Percentiles rank a stretch among this genome's conserved stretches.
Evolutionary conservation across 164 flowering plant genomes (phyloP).

Genomic region (Aristolochia californica): DNA sequence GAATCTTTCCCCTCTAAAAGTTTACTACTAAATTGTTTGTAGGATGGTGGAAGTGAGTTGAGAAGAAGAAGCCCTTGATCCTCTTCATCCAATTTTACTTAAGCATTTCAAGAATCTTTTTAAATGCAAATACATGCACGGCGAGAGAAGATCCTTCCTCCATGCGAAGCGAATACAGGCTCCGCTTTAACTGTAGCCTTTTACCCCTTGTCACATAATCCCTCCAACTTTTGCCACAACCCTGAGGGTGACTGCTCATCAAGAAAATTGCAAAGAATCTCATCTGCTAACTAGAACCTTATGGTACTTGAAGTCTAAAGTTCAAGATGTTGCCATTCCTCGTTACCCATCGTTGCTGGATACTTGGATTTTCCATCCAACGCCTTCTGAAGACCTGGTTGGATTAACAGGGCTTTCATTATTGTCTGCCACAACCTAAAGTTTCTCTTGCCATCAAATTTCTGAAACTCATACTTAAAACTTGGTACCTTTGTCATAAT

Average conservation of each 20-base stretch:
- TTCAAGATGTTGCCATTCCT: neutral
- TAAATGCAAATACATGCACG: neutral
- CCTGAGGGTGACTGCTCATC: neutral
- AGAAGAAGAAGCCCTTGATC: neutral
- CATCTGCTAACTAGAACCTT: neutral
- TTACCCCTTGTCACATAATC: neutral
- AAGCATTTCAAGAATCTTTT: neutral
- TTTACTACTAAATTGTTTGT: neutral
- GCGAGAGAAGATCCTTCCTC: neutral
- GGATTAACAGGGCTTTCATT: neutral
- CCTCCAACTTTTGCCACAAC: neutral
- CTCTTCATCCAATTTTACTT: neutral
- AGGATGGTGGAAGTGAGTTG: neutral
- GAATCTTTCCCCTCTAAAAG: no score
- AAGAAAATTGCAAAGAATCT: neutral
- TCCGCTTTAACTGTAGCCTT: neutral
- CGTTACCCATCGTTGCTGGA: neutral
- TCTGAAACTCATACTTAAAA: neutral
- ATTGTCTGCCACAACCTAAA: neutral
- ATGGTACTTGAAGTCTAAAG: neutral
- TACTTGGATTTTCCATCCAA: neutral
- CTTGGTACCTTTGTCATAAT: neutral
- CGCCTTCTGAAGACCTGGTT: neutral
- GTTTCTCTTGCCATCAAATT: conserved; percentile 1
- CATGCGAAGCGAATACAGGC: neutral